Evolutionary conservation across 768 basidiomycete species (phyloP).

Genomic region (Coprinellus micaceus): DNA sequence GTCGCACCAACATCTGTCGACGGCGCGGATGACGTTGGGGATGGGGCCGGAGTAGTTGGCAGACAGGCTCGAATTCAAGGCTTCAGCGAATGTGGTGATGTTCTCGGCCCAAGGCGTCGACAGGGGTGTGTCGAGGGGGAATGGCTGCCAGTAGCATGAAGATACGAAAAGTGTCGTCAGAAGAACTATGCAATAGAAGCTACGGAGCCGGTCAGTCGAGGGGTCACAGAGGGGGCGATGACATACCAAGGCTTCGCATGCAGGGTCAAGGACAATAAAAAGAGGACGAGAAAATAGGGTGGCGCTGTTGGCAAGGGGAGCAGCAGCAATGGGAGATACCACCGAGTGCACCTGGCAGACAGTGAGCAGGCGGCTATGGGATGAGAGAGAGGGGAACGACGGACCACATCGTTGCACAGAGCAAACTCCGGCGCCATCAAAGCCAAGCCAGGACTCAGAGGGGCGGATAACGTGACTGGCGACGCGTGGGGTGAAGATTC

Average conservation of each 20-base stretch:
- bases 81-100: slow-evolving; percentile 70
- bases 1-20: slow-evolving; percentile 88
- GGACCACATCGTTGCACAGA: slow-evolving; percentile 46
- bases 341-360: slow-evolving; percentile 71
- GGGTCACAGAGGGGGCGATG: background rate
- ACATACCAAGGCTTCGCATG: slow-evolving; percentile 84
- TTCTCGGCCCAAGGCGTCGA: slow-evolving; percentile 63
- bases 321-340: slow-evolving; percentile 76
- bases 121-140: slow-evolving; percentile 60
- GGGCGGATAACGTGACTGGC: background rate
- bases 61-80: slow-evolving; percentile 48
- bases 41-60: slow-evolving; percentile 38
- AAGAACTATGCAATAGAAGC: slow-evolving; percentile 84
- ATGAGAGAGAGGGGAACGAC: slow-evolving; percentile 18
- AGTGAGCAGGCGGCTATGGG: background rate
- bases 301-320: slow-evolving; percentile 77
- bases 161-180: slow-evolving; percentile 81
- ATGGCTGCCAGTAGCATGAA: slow-evolving; percentile 88
- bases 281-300: slow-evolving; percentile 75
- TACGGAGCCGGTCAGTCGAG: slow-evolving; percentile 24
- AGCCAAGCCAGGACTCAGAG: background rate
- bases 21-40: slow-evolving; percentile 58
- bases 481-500: slow-evolving; percentile 28
- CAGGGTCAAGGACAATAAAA: slow-evolving; percentile 70
- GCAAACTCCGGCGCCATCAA: slow-evolving; percentile 1